phyloP scores from a whole-genome alignment of 495 filamentous ascomycete genomes.

The Amorphotheca resinae region DNA sequence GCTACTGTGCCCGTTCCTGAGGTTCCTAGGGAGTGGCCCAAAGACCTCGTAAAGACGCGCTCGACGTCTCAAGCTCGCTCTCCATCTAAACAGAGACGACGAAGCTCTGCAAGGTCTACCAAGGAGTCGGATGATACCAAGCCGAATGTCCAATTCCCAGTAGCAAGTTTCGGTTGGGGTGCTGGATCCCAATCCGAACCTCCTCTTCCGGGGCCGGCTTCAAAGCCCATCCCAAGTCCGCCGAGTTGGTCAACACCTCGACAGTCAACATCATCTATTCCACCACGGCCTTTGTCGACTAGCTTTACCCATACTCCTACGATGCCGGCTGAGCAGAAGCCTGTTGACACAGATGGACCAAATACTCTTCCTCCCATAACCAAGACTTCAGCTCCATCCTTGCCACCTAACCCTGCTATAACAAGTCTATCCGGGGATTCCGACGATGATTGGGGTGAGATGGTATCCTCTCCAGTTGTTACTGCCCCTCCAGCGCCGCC shows the following conservation, averaged over 20 bases:
- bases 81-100: constrained; percentile 3
- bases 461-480: constrained; percentile 34
- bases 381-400: too few species aligned
- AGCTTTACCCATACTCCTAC: too few species aligned
- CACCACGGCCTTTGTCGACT: background rate
- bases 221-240: background rate
- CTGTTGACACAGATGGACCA: background rate
- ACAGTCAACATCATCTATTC: background rate
- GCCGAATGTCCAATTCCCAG: constrained; percentile 4
- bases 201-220: background rate
- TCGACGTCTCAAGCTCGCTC: constrained; percentile 13
- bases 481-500: constrained; percentile 7
- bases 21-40: constrained; percentile 16
- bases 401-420: background rate
- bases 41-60: constrained; percentile 5
- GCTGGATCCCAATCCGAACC: background rate
- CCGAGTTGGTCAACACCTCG: background rate
- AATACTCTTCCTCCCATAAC: background rate
- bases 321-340: too few species aligned
- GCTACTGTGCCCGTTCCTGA: background rate
- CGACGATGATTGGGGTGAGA: constrained; percentile 41
- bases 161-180: constrained; percentile 29
- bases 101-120: constrained; percentile 8
- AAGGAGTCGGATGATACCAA: constrained; percentile 2
- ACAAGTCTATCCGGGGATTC: background rate